Percentiles rank a stretch among this genome's conserved stretches.
phyloP scores from a whole-genome alignment of 306 rosid genomes.

The Lupinus albus region DNA sequence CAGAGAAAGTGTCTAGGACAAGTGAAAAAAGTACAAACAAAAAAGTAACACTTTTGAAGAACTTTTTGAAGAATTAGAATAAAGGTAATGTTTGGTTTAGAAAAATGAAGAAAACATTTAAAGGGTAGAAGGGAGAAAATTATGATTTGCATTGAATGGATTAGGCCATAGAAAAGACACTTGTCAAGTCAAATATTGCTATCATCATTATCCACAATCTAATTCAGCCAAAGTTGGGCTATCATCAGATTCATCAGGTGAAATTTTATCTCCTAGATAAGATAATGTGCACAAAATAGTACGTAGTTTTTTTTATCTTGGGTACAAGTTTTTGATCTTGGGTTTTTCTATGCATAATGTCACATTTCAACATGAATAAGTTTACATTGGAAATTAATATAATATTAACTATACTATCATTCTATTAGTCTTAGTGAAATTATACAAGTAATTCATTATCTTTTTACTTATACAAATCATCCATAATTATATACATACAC shows the following conservation, averaged over 20 bases:
- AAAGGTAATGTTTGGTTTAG: conserved; percentile 27
- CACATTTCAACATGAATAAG: too few relatives aligned
- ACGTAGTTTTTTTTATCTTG: too few relatives aligned
- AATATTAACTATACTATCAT: too few relatives aligned
- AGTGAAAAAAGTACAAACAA: not conserved
- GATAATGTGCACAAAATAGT: too few relatives aligned
- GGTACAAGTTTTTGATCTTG: too few relatives aligned
- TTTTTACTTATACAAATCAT: too few relatives aligned
- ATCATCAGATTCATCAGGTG: not conserved
- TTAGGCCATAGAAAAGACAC: conserved; percentile 76
- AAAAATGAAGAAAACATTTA: not conserved
- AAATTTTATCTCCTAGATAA: not conserved
- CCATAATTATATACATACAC: too few relatives aligned
- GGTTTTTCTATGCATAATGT: too few relatives aligned
- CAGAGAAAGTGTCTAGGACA: conserved; percentile 38
- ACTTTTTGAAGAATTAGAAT: not conserved
- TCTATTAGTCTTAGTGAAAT: too few relatives aligned
- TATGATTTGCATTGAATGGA: conserved; percentile 48
- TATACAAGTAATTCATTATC: too few relatives aligned
- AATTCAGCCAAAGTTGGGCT: not conserved
- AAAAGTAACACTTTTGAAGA: conserved; percentile 24
- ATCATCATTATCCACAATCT: conserved; percentile 41
- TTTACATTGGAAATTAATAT: too few relatives aligned
- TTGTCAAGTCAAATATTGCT: conserved; percentile 43
- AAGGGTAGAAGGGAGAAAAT: conserved; percentile 4